These are phyloP conservation scores for Suhomyces canberraensis DNA, from an alignment of 805 yeast species.

Conservation along the genomic window DNA sequence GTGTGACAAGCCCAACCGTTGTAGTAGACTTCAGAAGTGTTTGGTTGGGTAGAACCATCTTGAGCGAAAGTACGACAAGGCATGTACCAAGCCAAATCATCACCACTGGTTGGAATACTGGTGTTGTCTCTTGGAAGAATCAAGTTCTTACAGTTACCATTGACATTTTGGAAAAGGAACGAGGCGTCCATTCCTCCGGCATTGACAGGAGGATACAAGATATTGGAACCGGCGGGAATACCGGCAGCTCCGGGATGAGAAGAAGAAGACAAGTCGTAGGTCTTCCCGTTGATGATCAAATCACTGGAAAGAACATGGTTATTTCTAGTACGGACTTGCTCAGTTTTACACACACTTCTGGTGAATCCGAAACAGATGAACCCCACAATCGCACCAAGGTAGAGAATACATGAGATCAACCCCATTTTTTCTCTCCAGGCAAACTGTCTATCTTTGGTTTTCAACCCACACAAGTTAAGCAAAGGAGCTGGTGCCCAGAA, in stretches of 20 bases:
- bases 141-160: constrained; percentile 81
- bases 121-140: constrained; percentile 68
- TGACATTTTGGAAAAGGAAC: constrained; percentile 85
- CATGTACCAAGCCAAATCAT: constrained; percentile 89
- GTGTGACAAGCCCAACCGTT: constrained; percentile 93
- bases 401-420: constrained; percentile 67
- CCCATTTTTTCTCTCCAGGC: constrained; percentile 98
- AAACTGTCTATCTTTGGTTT: constrained; percentile 74
- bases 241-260: constrained; percentile 84
- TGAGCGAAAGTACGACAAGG: constrained; percentile 75
- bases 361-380: constrained; percentile 91
- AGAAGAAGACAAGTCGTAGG: constrained; percentile 67
- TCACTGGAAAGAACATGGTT: constrained; percentile 58
- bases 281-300: constrained; percentile 77
- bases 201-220: constrained; percentile 78
- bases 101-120: constrained; percentile 61
- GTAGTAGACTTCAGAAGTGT: constrained; percentile 61
- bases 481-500: constrained; percentile 90
- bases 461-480: constrained; percentile 70
- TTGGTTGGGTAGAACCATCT: constrained; percentile 70
- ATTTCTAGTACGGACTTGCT: constrained; percentile 48
- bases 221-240: constrained; percentile 61
- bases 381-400: constrained; percentile 75
- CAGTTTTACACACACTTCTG: constrained; percentile 64
- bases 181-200: constrained; percentile 89